Evolutionary conservation across 1,139 yeast species (phyloP).

Genomic region (Blastobotrys arbuscula): DNA sequence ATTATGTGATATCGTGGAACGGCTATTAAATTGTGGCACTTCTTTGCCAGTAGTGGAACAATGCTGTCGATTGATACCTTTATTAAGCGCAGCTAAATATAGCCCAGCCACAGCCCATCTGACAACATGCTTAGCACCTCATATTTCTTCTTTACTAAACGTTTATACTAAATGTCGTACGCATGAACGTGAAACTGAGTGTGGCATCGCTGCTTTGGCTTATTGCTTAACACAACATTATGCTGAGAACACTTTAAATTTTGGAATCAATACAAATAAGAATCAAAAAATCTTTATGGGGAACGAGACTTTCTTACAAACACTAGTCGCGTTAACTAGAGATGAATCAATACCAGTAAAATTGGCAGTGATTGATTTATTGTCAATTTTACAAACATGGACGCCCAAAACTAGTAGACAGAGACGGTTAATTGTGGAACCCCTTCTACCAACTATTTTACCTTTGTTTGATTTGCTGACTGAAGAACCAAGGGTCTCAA

Average conservation of each 20-base stretch:
- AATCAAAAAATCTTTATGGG: neutral
- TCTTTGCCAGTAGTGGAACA: neutral
- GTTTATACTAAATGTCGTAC: neutral
- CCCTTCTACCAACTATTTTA: constrained; percentile 34
- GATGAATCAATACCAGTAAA: constrained; percentile 27
- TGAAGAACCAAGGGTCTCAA: constrained; percentile 27
- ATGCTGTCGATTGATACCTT: constrained; percentile 3
- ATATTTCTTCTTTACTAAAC: neutral
- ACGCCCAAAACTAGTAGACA: constrained; percentile 17
- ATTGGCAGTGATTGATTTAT: constrained; percentile 31
- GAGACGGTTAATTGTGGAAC: constrained; percentile 24
- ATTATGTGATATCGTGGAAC: neutral
- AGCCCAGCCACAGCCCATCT: no score
- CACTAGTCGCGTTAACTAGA: constrained; percentile 27
- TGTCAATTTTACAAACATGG: constrained; percentile 28
- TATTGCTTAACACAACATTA: constrained; percentile 20
- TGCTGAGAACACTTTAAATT: constrained; percentile 6
- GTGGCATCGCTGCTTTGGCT: constrained; percentile 30
- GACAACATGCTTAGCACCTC: constrained; percentile 1
- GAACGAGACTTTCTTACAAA: constrained; percentile 20
- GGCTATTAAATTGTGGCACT: neutral
- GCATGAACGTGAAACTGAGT: constrained; percentile 12
- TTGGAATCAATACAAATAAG: no score
- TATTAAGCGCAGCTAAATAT: no score
- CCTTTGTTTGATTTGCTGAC: constrained; percentile 26